Evolutionary conservation across 176 grass and related monocot species (phyloP).

Genomic region (Triticum urartu): DNA sequence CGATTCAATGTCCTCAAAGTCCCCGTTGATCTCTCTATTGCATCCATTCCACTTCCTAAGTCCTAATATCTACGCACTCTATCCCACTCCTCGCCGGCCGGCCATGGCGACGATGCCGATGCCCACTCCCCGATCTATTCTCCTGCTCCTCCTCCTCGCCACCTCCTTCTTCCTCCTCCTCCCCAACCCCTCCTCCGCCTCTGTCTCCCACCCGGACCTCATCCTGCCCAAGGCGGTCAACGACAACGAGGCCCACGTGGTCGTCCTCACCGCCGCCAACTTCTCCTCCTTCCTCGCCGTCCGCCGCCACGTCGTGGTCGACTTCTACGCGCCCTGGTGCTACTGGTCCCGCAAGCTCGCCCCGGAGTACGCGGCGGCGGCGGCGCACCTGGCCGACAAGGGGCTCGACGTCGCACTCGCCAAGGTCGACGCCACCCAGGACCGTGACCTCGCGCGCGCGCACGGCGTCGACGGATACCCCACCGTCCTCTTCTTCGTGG

Average conservation of each 20-base stretch:
- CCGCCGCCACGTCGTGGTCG: constrained; percentile 68
- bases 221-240: constrained; percentile 23
- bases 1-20: too few relatives aligned
- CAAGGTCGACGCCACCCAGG: constrained; percentile 79
- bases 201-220: too few relatives aligned
- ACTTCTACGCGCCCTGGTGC: constrained; percentile 96
- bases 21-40: too few relatives aligned
- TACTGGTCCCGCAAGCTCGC: constrained; percentile 71
- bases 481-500: constrained; percentile 73
- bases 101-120: too few relatives aligned
- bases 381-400: constrained; percentile 38
- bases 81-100: too few relatives aligned
- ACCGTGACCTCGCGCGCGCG: constrained; percentile 55
- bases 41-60: too few relatives aligned
- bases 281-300: constrained; percentile 63
- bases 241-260: constrained; percentile 47
- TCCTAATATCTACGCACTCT: too few relatives aligned
- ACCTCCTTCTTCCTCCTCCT: too few relatives aligned
- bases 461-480: constrained; percentile 76
- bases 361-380: constrained; percentile 17
- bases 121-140: too few relatives aligned
- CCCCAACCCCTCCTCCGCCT: too few relatives aligned
- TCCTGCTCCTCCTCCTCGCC: too few relatives aligned
- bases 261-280: constrained; percentile 61
- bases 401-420: constrained; percentile 54